These are phyloP conservation scores for Russula olivacea DNA, from an alignment of 768 basidiomycete genomes.

Conservation along the genomic window DNA sequence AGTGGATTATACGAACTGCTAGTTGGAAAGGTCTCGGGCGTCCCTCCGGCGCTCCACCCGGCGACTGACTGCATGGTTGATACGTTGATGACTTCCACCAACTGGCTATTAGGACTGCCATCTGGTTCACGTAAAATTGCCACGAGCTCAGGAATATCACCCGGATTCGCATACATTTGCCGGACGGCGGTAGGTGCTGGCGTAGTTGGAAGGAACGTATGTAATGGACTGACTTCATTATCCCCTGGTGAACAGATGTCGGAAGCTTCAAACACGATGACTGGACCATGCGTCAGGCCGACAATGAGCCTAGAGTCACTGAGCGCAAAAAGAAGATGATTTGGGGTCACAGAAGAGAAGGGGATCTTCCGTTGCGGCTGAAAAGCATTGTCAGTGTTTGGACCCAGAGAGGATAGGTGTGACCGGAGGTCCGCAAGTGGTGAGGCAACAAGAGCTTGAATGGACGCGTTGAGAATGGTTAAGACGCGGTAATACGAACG, in stretches of 20 bases:
- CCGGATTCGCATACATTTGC: slow-evolving; percentile 62
- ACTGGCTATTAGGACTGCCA: slow-evolving; percentile 31
- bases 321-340: slow-evolving; percentile 49
- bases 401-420: slow-evolving; percentile 41
- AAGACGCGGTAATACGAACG: background rate
- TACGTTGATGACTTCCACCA: slow-evolving; percentile 57
- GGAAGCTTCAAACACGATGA: slow-evolving; percentile 55
- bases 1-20: slow-evolving; percentile 45
- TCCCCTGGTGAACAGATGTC: slow-evolving; percentile 44
- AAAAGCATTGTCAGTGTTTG: slow-evolving; percentile 39
- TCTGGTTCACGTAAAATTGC: slow-evolving; percentile 48
- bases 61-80: slow-evolving; percentile 41
- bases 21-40: slow-evolving; percentile 47
- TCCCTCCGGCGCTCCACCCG: slow-evolving; percentile 50
- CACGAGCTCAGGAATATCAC: slow-evolving; percentile 50
- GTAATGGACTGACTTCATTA: slow-evolving; percentile 41
- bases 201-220: slow-evolving; percentile 42
- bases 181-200: slow-evolving; percentile 37
- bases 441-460: slow-evolving; percentile 54
- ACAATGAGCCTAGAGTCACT: slow-evolving; percentile 58
- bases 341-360: slow-evolving; percentile 43
- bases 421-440: slow-evolving; percentile 55
- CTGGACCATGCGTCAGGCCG: slow-evolving; percentile 51
- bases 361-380: slow-evolving; percentile 47
- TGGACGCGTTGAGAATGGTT: background rate